Base-by-base conservation (phyloP, 2,329 filamentous ascomycete genomes). In the Pseudonectria foliicola region DNA sequence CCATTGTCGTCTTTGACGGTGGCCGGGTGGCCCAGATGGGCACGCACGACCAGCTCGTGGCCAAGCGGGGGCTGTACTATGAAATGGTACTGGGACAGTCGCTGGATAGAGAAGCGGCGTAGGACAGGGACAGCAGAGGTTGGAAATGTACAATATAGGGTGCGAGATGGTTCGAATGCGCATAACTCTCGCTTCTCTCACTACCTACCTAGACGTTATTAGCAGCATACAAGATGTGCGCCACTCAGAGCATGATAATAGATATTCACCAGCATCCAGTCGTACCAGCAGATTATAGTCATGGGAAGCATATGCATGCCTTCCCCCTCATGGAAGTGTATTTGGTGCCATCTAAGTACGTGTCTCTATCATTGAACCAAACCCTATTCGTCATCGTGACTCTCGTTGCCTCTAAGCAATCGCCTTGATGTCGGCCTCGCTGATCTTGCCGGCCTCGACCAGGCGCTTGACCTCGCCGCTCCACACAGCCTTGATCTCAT, bases 401-500 rank as follows among this genome's bases (percentile, higher is more conserved):
- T 34, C 26, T 29, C 13, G 27, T 11, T 14, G 7, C 37, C 12
- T 26, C 44, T 59, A 70, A 35, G 50, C 60, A 43, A 86, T 57
- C 13, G 67, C 67, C 73, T 92, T 94, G 50, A 77, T 67, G 44
- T 95, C 90, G 27, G 79, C 82, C 13, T 83, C 84, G 71, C 90
- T 89, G 39, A 92, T 66, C 75, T 93, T 95, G 48, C 89, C 88
- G 46, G 82, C 85, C 31, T 65, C 79, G 40, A 92, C 73, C 25
- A 96, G 75, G 45, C 82, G 75, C 71, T 83, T 77, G 36, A 82
- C 79, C 71, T 95, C 85, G 29, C 71, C 81, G 46, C 67, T 68
- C 76, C 89, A 96, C 35, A 88, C 80, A 36, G 66, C 67, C 77
- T 93, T 95, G 63, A 98, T 90, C 61, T 88, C 85, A 46, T 75